Percentiles rank a stretch among this genome's conserved stretches.
Conservation (phyloP, 352 stramenopile genomes). For the Globisporangium acanthophoron region DNA sequence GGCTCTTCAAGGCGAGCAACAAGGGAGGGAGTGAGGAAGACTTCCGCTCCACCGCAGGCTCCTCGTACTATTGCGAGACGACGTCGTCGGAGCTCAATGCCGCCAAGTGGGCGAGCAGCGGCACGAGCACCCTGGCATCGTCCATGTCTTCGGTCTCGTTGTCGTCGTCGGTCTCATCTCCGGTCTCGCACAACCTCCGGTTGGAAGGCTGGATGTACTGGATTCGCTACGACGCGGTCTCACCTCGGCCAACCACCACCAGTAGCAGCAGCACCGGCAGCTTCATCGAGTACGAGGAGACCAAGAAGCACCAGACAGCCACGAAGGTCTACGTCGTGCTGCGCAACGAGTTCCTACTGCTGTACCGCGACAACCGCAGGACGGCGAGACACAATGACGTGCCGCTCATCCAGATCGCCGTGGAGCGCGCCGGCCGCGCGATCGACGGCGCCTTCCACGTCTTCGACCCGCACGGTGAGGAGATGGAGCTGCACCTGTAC, state of each 20-base stretch:
- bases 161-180: conserved; percentile 2
- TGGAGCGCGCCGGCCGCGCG: conserved; percentile 15
- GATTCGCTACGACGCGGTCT: conserved; percentile 16
- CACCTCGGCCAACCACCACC: background rate
- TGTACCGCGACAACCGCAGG: conserved; percentile 29
- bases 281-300: background rate
- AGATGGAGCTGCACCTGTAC: conserved; percentile 42
- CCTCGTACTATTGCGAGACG: conserved; percentile 3
- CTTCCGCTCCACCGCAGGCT: conserved; percentile 3
- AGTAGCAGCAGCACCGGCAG: background rate
- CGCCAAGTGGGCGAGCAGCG: background rate
- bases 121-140: conserved; percentile 4
- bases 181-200: conserved; percentile 16
- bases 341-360: conserved; percentile 35
- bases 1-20: conserved; percentile 7
- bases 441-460: conserved; percentile 27
- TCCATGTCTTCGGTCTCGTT: conserved; percentile 3
- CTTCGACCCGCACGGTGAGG: conserved; percentile 26
- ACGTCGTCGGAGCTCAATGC: background rate
- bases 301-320: conserved; percentile 18
- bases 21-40: conserved; percentile 3
- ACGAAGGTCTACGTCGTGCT: conserved; percentile 40
- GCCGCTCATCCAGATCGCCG: conserved; percentile 39
- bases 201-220: conserved; percentile 43
- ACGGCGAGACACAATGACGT: conserved; percentile 10